Evolutionary conservation across 208 protist species (phyloP).

Genomic region (Trypanosoma conorhini): DNA sequence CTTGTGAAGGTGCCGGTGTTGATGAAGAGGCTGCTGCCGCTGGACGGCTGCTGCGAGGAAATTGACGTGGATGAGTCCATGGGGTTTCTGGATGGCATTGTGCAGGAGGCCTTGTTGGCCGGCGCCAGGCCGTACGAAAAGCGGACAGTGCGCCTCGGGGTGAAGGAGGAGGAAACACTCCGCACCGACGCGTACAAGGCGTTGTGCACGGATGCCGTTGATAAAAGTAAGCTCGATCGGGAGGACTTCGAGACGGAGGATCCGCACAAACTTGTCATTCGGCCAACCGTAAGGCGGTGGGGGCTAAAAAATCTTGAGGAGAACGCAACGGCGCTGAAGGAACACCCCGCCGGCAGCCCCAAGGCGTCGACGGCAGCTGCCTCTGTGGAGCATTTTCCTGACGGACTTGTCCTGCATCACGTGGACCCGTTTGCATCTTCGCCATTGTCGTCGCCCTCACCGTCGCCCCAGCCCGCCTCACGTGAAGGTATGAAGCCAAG

Average conservation of each 20-base stretch:
- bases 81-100: constrained; percentile 50
- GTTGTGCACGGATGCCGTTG: constrained; percentile 25
- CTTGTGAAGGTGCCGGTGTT: constrained; percentile 45
- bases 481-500: constrained; percentile 12
- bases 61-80: constrained; percentile 58
- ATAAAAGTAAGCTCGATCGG: constrained; percentile 16
- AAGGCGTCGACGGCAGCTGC: background rate
- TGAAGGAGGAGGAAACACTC: constrained; percentile 27
- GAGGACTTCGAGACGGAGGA: constrained; percentile 15
- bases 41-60: constrained; percentile 78
- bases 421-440: constrained; percentile 12
- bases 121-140: constrained; percentile 56
- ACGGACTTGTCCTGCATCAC: constrained; percentile 22
- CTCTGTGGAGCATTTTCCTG: constrained; percentile 1
- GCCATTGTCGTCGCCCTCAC: background rate
- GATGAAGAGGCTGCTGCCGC: constrained; percentile 56
- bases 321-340: background rate
- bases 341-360: background rate
- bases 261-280: constrained; percentile 22
- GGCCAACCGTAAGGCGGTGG: constrained; percentile 27
- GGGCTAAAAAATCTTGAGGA: constrained; percentile 36
- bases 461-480: background rate
- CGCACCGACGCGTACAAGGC: constrained; percentile 44
- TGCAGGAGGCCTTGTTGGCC: constrained; percentile 35
- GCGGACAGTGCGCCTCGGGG: constrained; percentile 16